Evolutionary conservation across 805 yeast genomes (phyloP).

Genomic region (Pichia ethanolica): DNA sequence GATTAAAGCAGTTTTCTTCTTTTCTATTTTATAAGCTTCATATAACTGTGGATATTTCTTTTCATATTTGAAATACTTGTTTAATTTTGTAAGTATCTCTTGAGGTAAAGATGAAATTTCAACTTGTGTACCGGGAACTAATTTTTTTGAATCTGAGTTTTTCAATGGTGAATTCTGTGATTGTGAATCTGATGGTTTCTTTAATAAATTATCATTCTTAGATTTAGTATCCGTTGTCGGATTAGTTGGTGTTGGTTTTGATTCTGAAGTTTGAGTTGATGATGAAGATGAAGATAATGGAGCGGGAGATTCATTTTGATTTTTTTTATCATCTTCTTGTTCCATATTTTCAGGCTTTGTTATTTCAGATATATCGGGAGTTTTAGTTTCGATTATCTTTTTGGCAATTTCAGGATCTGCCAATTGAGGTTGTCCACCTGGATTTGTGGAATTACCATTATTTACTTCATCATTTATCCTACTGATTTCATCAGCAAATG

Average conservation of each 20-base stretch:
- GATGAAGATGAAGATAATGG: background rate
- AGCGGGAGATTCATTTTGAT: background rate
- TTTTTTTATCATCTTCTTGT: constrained; percentile 14
- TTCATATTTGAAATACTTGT: constrained; percentile 79
- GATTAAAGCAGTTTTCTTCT: constrained; percentile 54
- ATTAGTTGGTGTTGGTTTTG: background rate
- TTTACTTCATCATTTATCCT: constrained; percentile 28
- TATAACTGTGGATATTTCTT: constrained; percentile 80
- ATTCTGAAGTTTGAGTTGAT: too few species aligned
- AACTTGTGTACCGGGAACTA: constrained; percentile 26
- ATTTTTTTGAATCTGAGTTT: background rate
- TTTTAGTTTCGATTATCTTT: constrained; percentile 31
- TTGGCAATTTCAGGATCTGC: constrained; percentile 23
- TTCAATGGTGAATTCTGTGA: background rate
- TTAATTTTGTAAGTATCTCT: constrained; percentile 52
- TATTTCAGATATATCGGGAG: constrained; percentile 42
- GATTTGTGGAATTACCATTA: constrained; percentile 10
- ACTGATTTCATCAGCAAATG: constrained; percentile 51
- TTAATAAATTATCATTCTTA: background rate
- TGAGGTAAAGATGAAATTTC: constrained; percentile 40
- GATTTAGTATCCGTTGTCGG: background rate
- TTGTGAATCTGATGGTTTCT: too few species aligned
- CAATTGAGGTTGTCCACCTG: constrained; percentile 13
- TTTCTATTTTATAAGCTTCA: constrained; percentile 80
- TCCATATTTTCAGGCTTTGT: constrained; percentile 33